These are phyloP conservation scores for Tolypocladium capitatum DNA, from an alignment of 2,329 filamentous ascomycete species.

Conservation along the genomic window DNA sequence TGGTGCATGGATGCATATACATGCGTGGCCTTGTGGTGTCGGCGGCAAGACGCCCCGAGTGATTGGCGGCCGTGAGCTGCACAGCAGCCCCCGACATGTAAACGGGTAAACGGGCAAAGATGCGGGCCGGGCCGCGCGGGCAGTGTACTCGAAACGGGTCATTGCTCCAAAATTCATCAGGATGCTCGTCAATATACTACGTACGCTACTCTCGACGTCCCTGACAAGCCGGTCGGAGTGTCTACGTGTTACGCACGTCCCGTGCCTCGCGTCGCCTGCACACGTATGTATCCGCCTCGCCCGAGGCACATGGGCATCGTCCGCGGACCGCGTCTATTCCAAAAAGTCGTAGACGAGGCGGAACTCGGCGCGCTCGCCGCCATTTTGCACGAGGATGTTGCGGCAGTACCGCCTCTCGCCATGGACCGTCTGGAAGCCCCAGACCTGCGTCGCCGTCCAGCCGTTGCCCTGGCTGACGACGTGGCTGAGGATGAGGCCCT, in stretches of 20 bases:
- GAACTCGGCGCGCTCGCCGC: slow-evolving; percentile 31
- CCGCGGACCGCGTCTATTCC: slow-evolving; percentile 4
- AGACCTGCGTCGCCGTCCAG: slow-evolving; percentile 45
- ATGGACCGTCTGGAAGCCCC: slow-evolving; percentile 44
- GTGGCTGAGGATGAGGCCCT: slow-evolving; percentile 50
- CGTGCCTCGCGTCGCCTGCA: neutral
- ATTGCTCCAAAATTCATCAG: neutral
- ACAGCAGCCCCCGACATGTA: neutral
- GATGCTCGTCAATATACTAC: neutral
- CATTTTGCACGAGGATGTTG: slow-evolving; percentile 41
- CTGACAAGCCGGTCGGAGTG: neutral
- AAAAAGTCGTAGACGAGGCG: slow-evolving; percentile 44
- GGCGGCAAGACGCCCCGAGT: neutral
- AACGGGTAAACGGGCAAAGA: neutral
- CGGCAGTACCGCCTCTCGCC: slow-evolving; percentile 39
- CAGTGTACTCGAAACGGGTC: neutral
- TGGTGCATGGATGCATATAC: no score
- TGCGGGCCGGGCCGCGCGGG: neutral
- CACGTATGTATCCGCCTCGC: neutral
- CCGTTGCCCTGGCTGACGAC: slow-evolving; percentile 39
- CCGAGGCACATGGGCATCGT: neutral
- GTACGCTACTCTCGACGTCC: neutral
- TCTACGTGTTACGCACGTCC: neutral
- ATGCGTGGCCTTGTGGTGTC: neutral
- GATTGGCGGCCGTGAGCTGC: neutral